Evolutionary conservation across 768 basidiomycete species (phyloP).

Genomic region (Naganishia kalamii): DNA sequence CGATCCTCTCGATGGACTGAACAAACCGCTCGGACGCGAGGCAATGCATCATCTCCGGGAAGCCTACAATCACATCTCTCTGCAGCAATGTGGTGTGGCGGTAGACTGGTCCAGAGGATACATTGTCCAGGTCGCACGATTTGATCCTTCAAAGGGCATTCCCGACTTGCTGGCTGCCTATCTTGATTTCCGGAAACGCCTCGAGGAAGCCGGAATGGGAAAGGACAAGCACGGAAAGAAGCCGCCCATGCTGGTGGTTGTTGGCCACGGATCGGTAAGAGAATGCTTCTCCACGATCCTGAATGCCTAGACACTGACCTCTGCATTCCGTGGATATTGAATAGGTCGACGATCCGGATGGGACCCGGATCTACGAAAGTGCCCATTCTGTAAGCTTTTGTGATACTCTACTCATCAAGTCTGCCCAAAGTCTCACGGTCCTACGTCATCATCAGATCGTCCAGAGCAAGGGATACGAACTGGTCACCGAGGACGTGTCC

Average conservation of each 20-base stretch:
- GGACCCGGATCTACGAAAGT: constrained; percentile 47
- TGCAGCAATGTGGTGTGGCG: constrained; percentile 39
- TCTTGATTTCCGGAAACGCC: constrained; percentile 66
- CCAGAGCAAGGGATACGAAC: constrained; percentile 29
- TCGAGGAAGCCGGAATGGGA: constrained; percentile 40
- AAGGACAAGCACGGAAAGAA: constrained; percentile 8
- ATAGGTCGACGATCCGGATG: constrained; percentile 83
- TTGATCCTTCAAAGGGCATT: constrained; percentile 82
- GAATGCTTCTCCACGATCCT: neutral
- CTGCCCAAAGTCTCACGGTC: neutral
- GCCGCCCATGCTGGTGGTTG: constrained; percentile 46
- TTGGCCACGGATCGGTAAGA: constrained; percentile 61
- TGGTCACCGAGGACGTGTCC: constrained; percentile 52
- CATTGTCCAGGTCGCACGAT: constrained; percentile 85
- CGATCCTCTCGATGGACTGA: constrained; percentile 74
- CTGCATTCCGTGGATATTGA: neutral
- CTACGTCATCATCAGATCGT: constrained; percentile 30
- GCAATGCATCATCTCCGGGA: constrained; percentile 39
- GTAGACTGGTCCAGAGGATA: constrained; percentile 61
- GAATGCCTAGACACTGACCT: too few species aligned
- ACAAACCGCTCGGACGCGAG: constrained; percentile 63
- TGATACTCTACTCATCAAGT: neutral
- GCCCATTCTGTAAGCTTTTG: constrained; percentile 33
- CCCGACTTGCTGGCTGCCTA: constrained; percentile 66
- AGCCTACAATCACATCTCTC: constrained; percentile 38